Percentiles rank a stretch among this genome's conserved stretches.
Conservation (phyloP, 75 land plant genomes). For the Picea glauca region DNA sequence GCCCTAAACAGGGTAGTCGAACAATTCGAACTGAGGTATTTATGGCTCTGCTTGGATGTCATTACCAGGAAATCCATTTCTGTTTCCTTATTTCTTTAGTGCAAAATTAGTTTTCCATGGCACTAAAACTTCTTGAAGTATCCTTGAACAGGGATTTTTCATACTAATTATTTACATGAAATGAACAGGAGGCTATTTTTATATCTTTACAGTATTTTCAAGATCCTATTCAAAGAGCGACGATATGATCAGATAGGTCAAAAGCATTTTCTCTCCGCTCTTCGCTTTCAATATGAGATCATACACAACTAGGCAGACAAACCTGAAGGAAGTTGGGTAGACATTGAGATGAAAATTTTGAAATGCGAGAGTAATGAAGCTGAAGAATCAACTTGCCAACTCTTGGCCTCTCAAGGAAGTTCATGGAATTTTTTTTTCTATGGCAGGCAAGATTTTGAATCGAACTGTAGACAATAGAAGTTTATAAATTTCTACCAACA, state of each 20-base stretch:
- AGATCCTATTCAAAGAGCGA: conserved; percentile 65
- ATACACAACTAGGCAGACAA: not conserved
- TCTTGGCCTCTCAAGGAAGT: not conserved
- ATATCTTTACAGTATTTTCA: conserved; percentile 92
- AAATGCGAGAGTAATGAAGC: not conserved
- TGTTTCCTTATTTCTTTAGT: not conserved
- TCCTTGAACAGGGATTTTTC: not conserved
- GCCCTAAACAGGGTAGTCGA: conserved; percentile 93
- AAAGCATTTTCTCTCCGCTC: not conserved
- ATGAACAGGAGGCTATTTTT: conserved; percentile 75
- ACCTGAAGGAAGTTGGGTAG: not conserved
- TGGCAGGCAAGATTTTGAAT: not conserved
- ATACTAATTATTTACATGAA: conserved; percentile 3
- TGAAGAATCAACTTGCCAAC: not conserved
- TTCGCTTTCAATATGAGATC: not conserved
- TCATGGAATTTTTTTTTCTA: not conserved
- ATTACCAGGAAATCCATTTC: not conserved
- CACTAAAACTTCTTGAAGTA: not conserved
- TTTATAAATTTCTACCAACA: not conserved
- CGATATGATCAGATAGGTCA: not conserved
- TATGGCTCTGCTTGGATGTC: not conserved
- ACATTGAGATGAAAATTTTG: not conserved
- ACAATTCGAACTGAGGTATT: conserved; percentile 96
- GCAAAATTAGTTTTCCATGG: not conserved
- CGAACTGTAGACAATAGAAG: not conserved